Evolutionary conservation across 306 rosid genomes (phyloP).

Genomic region (Canavalia ensiformis): DNA sequence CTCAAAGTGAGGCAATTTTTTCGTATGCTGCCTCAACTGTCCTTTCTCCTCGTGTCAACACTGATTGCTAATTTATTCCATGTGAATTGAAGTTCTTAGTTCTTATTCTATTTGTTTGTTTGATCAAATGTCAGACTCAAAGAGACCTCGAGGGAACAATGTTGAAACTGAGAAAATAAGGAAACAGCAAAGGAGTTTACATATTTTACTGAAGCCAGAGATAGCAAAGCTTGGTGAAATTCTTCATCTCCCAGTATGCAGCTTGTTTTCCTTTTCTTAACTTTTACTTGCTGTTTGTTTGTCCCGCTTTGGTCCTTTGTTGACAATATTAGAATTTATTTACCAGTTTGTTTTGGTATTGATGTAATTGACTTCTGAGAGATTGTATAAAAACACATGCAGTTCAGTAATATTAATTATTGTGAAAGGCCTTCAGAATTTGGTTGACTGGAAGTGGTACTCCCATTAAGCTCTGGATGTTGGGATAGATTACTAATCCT

Average conservation of each 20-base stretch:
- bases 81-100: constrained; percentile 36
- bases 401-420: constrained; percentile 9
- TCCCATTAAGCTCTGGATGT: background rate
- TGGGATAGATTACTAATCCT: background rate
- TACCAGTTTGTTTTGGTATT: constrained; percentile 29
- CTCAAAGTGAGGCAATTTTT: constrained; percentile 34
- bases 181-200: constrained; percentile 54
- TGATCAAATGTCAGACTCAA: constrained; percentile 46
- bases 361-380: constrained; percentile 28
- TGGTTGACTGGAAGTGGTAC: constrained; percentile 17
- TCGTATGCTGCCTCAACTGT: background rate
- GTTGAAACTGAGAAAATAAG: constrained; percentile 52
- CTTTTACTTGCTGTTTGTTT: constrained; percentile 37
- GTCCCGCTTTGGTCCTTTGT: constrained; percentile 35
- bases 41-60: background rate
- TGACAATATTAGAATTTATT: constrained; percentile 22
- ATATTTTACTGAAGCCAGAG: constrained; percentile 55
- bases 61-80: constrained; percentile 42
- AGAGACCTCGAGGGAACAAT: constrained; percentile 36
- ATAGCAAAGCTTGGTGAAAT: constrained; percentile 54
- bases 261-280: constrained; percentile 29
- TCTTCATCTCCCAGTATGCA: constrained; percentile 60
- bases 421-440: constrained; percentile 14
- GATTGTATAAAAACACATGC: background rate
- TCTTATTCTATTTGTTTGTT: constrained; percentile 41